These are phyloP conservation scores for Fragaria nilgerrensis DNA, from an alignment of 306 rosid species.

Conservation along the genomic window DNA sequence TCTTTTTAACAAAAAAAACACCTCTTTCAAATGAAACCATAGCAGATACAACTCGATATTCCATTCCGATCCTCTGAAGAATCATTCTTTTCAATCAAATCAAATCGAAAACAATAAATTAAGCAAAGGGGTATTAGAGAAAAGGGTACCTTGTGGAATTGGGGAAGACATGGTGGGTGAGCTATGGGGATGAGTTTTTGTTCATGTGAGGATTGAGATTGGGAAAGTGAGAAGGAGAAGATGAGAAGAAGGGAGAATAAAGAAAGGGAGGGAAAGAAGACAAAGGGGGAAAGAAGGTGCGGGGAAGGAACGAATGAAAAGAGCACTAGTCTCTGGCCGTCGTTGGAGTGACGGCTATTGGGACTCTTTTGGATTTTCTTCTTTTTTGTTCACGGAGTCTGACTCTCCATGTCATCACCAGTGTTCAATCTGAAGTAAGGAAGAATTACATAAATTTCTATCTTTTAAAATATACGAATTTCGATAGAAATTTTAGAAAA, in stretches of 20 bases:
- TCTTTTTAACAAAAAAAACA: neutral
- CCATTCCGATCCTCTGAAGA: neutral
- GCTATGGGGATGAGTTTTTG: neutral
- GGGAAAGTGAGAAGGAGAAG: neutral
- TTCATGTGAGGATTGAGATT: neutral
- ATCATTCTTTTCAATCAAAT: neutral
- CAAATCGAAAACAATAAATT: neutral
- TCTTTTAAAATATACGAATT: no score
- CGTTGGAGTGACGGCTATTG: neutral
- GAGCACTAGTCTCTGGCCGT: neutral
- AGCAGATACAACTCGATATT: no score
- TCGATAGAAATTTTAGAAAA: no score
- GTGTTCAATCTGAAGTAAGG: no score
- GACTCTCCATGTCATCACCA: conserved; percentile 20
- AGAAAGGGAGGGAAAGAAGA: neutral
- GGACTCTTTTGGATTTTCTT: neutral
- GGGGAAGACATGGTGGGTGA: neutral
- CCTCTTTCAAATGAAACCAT: neutral
- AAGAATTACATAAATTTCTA: no score
- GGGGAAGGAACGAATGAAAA: neutral
- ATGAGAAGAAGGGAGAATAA: neutral
- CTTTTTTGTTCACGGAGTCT: neutral
- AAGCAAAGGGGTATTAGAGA: neutral
- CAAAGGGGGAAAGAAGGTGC: neutral
- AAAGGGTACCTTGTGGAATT: neutral